phyloP scores from a whole-genome alignment of 2,329 filamentous ascomycete genomes.

The Diplodia seriata region DNA sequence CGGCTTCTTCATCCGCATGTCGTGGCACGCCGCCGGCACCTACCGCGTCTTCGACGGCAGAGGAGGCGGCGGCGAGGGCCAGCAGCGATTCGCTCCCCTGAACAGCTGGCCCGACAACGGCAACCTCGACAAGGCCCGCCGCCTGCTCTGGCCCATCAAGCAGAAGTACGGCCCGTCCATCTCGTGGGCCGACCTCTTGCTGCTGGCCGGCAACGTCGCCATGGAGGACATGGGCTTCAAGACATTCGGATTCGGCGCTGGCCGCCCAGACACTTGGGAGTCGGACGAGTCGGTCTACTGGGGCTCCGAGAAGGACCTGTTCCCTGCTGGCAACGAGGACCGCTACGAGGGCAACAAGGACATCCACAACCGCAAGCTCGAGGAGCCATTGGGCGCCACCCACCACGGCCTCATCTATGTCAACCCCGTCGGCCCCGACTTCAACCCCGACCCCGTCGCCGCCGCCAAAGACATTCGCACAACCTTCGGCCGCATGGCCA shows the following conservation, averaged over 20 bases:
- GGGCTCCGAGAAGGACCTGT: conserved; percentile 76
- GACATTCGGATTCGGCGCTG: conserved; percentile 76
- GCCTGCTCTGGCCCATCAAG: conserved; percentile 81
- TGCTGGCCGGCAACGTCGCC: conserved; percentile 77
- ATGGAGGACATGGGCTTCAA: conserved; percentile 78
- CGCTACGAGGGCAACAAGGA: conserved; percentile 66
- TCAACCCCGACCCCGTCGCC: conserved; percentile 71
- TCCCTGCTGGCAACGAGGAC: conserved; percentile 68
- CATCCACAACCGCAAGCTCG: conserved; percentile 67
- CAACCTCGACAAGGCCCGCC: conserved; percentile 79
- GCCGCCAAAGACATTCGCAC: conserved; percentile 74
- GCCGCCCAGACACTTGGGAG: conserved; percentile 75
- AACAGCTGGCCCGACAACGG: conserved; percentile 85
- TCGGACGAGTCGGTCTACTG: conserved; percentile 79
- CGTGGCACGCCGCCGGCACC: conserved; percentile 81
- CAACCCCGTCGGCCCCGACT: conserved; percentile 80
- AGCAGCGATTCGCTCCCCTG: conserved; percentile 80
- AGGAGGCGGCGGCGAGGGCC: conserved; percentile 74
- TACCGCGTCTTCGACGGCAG: conserved; percentile 78
- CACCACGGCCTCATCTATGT: conserved; percentile 84
- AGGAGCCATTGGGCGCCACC: conserved; percentile 70
- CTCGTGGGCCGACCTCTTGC: conserved; percentile 77
- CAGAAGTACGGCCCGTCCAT: conserved; percentile 85
- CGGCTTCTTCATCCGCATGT: conserved; percentile 80
- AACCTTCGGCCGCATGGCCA: conserved; percentile 80